Evolutionary conservation across 192 early-diverging fungal genomes (phyloP).

Genomic region (Gigaspora rosea): DNA sequence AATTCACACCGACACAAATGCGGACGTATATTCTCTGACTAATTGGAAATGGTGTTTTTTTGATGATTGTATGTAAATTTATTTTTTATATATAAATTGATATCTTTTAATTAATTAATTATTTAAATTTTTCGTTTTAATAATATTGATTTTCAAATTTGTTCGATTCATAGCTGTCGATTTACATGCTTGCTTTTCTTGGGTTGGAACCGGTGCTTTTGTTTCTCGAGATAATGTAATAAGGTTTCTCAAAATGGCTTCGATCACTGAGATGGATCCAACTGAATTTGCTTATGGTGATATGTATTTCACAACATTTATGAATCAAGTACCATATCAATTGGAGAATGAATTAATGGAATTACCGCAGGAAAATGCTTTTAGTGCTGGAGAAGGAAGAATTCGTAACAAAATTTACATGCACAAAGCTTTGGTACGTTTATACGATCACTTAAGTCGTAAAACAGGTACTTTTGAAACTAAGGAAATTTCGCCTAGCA

Average conservation of each 20-base stretch:
- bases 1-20: slow-evolving; percentile 55
- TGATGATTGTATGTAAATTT: slow-evolving; percentile 47
- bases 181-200: slow-evolving; percentile 55
- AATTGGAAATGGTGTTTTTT: slow-evolving; percentile 62
- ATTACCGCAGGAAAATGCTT: slow-evolving; percentile 46
- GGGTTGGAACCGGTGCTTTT: slow-evolving; percentile 54
- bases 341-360: slow-evolving; percentile 50
- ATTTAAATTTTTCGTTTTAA: background rate
- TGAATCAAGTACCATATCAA: slow-evolving; percentile 58
- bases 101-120: background rate
- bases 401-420: slow-evolving; percentile 55
- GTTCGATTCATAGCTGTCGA: slow-evolving; percentile 39
- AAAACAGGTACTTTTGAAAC: slow-evolving; percentile 39
- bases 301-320: slow-evolving; percentile 56
- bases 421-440: slow-evolving; percentile 48
- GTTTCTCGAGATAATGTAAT: slow-evolving; percentile 49
- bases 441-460: slow-evolving; percentile 38
- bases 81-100: background rate
- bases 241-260: slow-evolving; percentile 49
- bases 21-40: slow-evolving; percentile 48
- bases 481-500: slow-evolving; percentile 44
- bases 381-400: slow-evolving; percentile 45
- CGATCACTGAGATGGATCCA: slow-evolving; percentile 48
- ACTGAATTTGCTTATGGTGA: slow-evolving; percentile 55
- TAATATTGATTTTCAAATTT: background rate